Base-by-base conservation (phyloP, 108 stramenopile species). In the Pseudonitzschia delicatissima region DNA sequence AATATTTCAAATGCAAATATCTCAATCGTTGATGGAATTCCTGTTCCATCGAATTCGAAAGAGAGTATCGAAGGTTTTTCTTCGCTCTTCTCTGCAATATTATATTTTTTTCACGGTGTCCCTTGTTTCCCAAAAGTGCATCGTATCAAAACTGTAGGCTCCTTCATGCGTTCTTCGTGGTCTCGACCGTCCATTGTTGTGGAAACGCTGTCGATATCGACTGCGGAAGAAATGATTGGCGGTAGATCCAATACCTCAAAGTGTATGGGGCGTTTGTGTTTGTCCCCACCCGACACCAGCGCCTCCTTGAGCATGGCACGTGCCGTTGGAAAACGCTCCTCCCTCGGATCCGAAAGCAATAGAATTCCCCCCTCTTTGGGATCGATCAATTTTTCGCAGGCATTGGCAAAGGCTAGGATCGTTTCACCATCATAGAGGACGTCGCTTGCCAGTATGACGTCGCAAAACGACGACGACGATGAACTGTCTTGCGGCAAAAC, bases 81-180 rank as follows among this genome's bases (percentile, higher is more conserved):
- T n/a, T n/a, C n/a, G n/a, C n/a, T n/a, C n/a, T n/a, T n/a, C n/a
- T n/a, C n/a, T n/a, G n/a, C n/a, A n/a, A n/a, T n/a, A n/a, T n/a
- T n/a, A n/a, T n/a, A n/a, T n/a, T n/a, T n/a, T n/a, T n/a, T n/a
- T n/a, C n/a, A n/a, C n/a, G n/a, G n/a, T n/a, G n/a, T n/a, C n/a
- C n/a, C n/a, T n/a, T n/a, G 31, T 3, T 35, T 1, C 47, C n/a
- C 64, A 47, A 26, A 32, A 18, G 53, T 18, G 12, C 5, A 18
- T 25, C 50, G n/a, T 25, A 69, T 42, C 59, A 69, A 61, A 7
- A 69, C 68, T 0, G 68, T 69, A 15, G 52, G 66, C 50, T 51
- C 50, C 33, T 61, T n/a, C 68, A 69, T 60, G 25, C 59, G 39
- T 32, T 32, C 28, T 32, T 45, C 26, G 32, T 69, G 68, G 42